Evolutionary conservation across 306 rosid genomes (phyloP).

Genomic region (Glycine latifolia): DNA sequence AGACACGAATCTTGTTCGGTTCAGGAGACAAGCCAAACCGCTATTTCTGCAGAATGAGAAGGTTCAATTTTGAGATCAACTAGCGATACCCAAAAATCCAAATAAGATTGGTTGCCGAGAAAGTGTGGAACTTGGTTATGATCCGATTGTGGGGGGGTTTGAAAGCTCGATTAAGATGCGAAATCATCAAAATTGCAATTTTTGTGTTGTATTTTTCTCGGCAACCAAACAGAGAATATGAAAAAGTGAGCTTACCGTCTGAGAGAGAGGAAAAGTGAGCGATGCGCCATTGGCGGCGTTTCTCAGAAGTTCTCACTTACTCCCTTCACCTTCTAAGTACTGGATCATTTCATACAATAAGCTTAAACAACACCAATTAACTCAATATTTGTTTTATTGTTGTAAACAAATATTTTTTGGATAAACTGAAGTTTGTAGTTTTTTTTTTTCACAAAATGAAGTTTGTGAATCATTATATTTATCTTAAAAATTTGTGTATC

Average conservation of each 20-base stretch:
- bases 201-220: neutral
- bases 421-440: too few species aligned
- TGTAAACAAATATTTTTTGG: too few species aligned
- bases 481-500: too few species aligned
- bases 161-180: neutral
- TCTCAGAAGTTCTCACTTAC: neutral
- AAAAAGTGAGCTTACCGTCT: constrained; percentile 52
- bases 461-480: neutral
- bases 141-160: neutral
- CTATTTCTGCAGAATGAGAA: constrained; percentile 48
- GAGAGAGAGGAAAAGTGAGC: constrained; percentile 53
- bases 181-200: neutral
- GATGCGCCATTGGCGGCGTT: constrained; percentile 56
- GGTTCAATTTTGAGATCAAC: constrained; percentile 18
- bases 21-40: constrained; percentile 34
- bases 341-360: neutral
- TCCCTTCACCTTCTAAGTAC: neutral
- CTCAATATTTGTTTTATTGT: too few species aligned
- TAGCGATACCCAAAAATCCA: neutral
- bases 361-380: neutral
- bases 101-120: constrained; percentile 6
- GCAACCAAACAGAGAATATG: constrained; percentile 21
- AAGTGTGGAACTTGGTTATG: constrained; percentile 17
- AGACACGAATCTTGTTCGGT: constrained; percentile 51
- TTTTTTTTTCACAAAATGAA: too few species aligned